These are phyloP conservation scores for Diplocarpon mali DNA, from an alignment of 2,329 filamentous ascomycete genomes.

Conservation along the genomic window DNA sequence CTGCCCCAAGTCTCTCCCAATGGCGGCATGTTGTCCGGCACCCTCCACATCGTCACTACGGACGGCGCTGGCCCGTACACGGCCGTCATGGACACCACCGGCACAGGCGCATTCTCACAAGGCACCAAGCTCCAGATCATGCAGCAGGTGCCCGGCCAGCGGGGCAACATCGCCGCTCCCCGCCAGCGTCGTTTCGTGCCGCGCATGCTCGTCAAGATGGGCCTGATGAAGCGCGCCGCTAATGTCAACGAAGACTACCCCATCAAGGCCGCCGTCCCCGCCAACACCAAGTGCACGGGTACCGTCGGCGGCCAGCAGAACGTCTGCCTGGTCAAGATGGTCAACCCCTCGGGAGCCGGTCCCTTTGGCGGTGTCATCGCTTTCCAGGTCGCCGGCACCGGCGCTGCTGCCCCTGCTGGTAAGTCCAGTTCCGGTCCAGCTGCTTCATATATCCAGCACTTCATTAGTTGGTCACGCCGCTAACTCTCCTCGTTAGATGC, in stretches of 20 bases:
- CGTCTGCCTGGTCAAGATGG: conserved; percentile 35
- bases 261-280: conserved; percentile 29
- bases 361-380: conserved; percentile 33
- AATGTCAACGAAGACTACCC: conserved; percentile 30
- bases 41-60: too few relatives aligned
- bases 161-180: conserved; percentile 28
- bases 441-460: too few relatives aligned
- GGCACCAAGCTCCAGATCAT: conserved; percentile 46
- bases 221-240: conserved; percentile 23
- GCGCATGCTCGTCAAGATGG: conserved; percentile 21
- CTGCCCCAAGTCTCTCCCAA: conserved; percentile 55
- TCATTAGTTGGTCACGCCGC: too few relatives aligned
- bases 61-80: conserved; percentile 47
- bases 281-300: conserved; percentile 31
- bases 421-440: too few relatives aligned
- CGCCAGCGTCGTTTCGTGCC: conserved; percentile 19
- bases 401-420: conserved; percentile 4
- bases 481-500: too few relatives aligned
- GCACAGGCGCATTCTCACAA: conserved; percentile 34
- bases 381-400: conserved; percentile 25
- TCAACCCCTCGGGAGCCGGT: conserved; percentile 31
- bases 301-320: conserved; percentile 26
- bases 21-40: too few relatives aligned
- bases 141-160: conserved; percentile 36
- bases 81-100: conserved; percentile 45